A percentile compares a stretch with the other conserved stretches of the same genome.
phyloP scores from a whole-genome alignment of 2,329 filamentous ascomycete species.

The Myriosclerotinia duriaeana region DNA sequence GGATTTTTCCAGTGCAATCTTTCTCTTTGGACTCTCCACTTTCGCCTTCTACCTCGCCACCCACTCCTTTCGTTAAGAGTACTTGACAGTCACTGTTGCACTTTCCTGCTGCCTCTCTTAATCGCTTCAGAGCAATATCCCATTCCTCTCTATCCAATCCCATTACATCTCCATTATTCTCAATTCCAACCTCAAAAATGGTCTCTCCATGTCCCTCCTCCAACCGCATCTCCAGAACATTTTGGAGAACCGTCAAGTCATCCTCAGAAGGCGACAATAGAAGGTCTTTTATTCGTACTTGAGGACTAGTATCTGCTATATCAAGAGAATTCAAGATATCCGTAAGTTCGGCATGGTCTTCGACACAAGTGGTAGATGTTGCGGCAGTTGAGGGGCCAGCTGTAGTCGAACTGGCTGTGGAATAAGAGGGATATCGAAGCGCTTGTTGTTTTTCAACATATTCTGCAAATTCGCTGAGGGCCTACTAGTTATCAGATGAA shows the following conservation, averaged over 20 bases:
- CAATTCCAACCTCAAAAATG: slow-evolving; percentile 87
- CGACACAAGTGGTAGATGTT: slow-evolving; percentile 34
- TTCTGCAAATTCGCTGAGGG: slow-evolving; percentile 93
- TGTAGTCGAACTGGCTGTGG: slow-evolving; percentile 26
- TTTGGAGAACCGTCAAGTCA: slow-evolving; percentile 61
- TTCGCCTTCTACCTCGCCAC: slow-evolving; percentile 63
- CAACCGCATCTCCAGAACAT: slow-evolving; percentile 66
- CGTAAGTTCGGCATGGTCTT: slow-evolving; percentile 78
- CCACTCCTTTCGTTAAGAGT: slow-evolving; percentile 87
- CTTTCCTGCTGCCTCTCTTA: slow-evolving; percentile 64
- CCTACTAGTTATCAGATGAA: slow-evolving; percentile 45
- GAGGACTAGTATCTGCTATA: slow-evolving; percentile 67
- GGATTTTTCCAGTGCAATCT: slow-evolving; percentile 74
- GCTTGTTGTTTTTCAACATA: slow-evolving; percentile 95
- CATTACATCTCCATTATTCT: slow-evolving; percentile 87
- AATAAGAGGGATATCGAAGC: slow-evolving; percentile 55
- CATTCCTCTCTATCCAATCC: slow-evolving; percentile 71
- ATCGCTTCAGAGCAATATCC: slow-evolving; percentile 65
- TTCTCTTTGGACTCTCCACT: slow-evolving; percentile 37
- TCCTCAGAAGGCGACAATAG: slow-evolving; percentile 65
- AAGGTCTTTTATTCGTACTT: slow-evolving; percentile 71
- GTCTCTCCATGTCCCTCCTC: slow-evolving; percentile 85
- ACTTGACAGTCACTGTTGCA: slow-evolving; percentile 74
- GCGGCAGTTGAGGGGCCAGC: slow-evolving; percentile 31
- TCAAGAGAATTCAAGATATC: slow-evolving; percentile 78